Base-by-base conservation (phyloP, 2,329 filamentous ascomycete genomes). In the Neurospora crassa region DNA sequence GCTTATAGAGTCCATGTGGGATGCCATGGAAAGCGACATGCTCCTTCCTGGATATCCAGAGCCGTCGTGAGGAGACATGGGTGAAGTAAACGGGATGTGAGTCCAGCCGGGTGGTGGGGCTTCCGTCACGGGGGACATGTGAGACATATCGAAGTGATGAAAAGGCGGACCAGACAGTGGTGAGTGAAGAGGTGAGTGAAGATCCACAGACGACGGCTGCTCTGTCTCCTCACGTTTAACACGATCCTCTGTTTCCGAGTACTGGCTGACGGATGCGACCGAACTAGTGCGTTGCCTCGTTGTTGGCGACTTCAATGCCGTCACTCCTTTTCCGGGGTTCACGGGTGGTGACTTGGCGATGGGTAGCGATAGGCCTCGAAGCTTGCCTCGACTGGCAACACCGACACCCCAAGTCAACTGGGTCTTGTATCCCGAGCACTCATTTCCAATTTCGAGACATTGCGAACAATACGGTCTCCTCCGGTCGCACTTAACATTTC, bases 331-430 rank as follows among this genome's bases (percentile, higher is more conserved):
- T 69, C 79, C 82, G 63, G 83, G 80, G 76, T 75, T 78, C 68
- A 88, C 86, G 0, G 87, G 87, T 29, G 87, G 85, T 11, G 87
- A 82, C 79, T 89, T 89, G 71, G 88, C 89, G 73, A 91, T 86
- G 72, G 89, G 89, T 71, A 97, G 84, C 71, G 94, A 94, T 76
- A 97, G 85, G 47, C 95, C 95, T 73, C 95, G 89, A 74, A 98
- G 89, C 84, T 98, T 98, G 79, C 95, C 95, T 78, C 95, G 90
- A 82, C 94, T 97, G 71, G 95, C 95, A 72, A 98, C 95, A 69
- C 95, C 95, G 68, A 97, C 93, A 59, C 94, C 94, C 95, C 95
- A 98, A 67, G 95, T 98, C 81, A 98, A 86, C 76, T 95, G 94
- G 18, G 95, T 98, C 83, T 96, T 96, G 85, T 98, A 98, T 72